phyloP scores from a whole-genome alignment of 2,329 filamentous ascomycete genomes.

The Colletotrichum sp. region DNA sequence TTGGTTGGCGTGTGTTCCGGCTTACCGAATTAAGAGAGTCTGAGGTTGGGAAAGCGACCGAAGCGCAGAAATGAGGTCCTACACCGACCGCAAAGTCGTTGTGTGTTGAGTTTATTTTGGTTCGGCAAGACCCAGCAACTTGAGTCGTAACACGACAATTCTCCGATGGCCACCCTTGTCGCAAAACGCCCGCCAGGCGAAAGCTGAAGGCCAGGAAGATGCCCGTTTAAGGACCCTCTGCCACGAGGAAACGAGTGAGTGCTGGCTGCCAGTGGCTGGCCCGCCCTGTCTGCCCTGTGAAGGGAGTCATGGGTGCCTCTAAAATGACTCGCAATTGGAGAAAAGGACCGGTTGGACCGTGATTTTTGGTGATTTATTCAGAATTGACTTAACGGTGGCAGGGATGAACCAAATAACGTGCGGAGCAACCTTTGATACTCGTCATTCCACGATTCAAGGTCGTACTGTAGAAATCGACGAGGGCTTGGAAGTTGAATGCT shows the following conservation, averaged over 20 bases:
- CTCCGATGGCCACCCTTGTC: conserved; percentile 14
- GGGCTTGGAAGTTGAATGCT: background rate
- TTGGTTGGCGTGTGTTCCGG: background rate
- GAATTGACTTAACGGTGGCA: background rate
- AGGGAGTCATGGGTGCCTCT: background rate
- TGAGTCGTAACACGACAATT: conserved; percentile 6
- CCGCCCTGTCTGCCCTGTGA: background rate
- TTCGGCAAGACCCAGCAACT: background rate
- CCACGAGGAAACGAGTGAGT: conserved; percentile 12
- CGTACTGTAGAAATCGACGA: background rate
- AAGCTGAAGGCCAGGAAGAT: conserved; percentile 1
- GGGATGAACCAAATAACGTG: background rate
- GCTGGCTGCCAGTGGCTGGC: background rate
- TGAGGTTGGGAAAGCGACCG: background rate
- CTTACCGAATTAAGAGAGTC: background rate
- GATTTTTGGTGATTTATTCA: background rate
- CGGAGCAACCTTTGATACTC: background rate
- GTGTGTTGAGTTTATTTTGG: background rate
- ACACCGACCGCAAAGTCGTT: background rate
- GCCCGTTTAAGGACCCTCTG: background rate
- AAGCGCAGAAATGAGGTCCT: background rate
- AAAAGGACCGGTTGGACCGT: conserved; percentile 2
- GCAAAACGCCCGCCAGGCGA: background rate
- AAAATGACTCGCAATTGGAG: conserved; percentile 14
- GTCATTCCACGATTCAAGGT: background rate